phyloP scores from a whole-genome alignment of 106 monocot species.

The Dendrobium chrysotoxum region DNA sequence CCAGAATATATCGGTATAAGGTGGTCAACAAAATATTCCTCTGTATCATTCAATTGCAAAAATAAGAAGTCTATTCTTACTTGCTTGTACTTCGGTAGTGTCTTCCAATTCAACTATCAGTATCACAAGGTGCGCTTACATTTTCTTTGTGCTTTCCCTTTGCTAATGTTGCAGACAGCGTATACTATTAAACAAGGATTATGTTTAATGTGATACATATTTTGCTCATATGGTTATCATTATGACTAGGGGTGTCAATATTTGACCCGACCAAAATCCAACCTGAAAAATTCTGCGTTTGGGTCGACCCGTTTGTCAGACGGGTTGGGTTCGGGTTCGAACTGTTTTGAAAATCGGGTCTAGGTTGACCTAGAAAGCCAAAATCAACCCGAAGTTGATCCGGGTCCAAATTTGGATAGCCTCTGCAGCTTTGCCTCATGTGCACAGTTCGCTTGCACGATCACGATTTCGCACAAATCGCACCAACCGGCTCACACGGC shows the following conservation, averaged over 20 bases:
- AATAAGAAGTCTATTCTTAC: constrained; percentile 40
- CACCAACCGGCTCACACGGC: no score
- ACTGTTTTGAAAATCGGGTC: no score
- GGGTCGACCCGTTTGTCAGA: no score
- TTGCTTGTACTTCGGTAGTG: constrained; percentile 32
- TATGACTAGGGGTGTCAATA: neutral
- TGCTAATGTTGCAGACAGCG: neutral
- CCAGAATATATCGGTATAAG: constrained; percentile 34
- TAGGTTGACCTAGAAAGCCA: no score
- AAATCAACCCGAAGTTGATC: no score
- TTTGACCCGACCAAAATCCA: no score
- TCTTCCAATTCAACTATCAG: constrained; percentile 50
- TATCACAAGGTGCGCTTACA: constrained; percentile 27
- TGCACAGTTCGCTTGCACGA: no score
- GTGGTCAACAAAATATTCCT: constrained; percentile 39
- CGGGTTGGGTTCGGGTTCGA: no score
- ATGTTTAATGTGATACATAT: neutral
- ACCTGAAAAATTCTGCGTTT: no score
- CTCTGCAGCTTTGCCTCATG: no score
- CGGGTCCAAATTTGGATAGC: no score
- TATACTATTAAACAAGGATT: neutral
- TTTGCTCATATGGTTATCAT: neutral
- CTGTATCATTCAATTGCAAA: constrained; percentile 43
- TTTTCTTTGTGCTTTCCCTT: neutral
- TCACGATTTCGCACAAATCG: no score